Evolutionary conservation across 2,329 filamentous ascomycete species (phyloP).

Genomic region (Arachnopeziza araneosa): DNA sequence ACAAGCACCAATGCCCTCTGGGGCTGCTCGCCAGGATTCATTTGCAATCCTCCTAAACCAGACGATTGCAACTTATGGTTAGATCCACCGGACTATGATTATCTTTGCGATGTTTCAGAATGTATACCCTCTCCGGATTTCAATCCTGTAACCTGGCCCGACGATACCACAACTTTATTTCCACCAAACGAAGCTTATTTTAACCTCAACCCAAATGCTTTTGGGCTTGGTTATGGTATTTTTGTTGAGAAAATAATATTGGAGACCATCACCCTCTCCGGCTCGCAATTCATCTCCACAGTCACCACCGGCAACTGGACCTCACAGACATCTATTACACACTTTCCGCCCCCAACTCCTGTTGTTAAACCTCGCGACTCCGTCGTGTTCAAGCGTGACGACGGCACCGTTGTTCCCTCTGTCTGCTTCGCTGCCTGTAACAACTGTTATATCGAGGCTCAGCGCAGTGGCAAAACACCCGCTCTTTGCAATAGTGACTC

Average conservation of each 20-base stretch:
- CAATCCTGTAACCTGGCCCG: constrained; percentile 35
- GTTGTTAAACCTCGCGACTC: constrained; percentile 1
- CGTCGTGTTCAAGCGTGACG: constrained; percentile 35
- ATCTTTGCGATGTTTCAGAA: constrained; percentile 35
- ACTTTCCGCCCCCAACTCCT: constrained; percentile 24
- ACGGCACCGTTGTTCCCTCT: constrained; percentile 35
- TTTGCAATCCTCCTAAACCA: constrained; percentile 36
- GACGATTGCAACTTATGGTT: constrained; percentile 36
- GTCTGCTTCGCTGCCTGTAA: constrained; percentile 51
- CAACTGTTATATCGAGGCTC: constrained; percentile 41
- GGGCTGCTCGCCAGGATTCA: constrained; percentile 39
- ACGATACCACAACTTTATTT: constrained; percentile 44
- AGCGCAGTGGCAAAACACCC: constrained; percentile 41
- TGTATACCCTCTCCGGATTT: constrained; percentile 33
- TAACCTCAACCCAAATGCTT: constrained; percentile 56
- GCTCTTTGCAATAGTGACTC: constrained; percentile 41
- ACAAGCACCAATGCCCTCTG: constrained; percentile 30
- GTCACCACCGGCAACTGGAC: constrained; percentile 51
- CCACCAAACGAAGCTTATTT: constrained; percentile 53
- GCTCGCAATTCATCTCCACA: constrained; percentile 31
- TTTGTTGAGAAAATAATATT: constrained; percentile 43
- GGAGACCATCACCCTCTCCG: constrained; percentile 25
- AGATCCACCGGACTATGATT: constrained; percentile 34
- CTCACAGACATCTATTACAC: constrained; percentile 44
- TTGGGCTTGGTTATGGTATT: constrained; percentile 58